A percentile compares a stretch with the other conserved stretches of the same genome.
These are phyloP conservation scores for Magnusiomyces ingens DNA, from an alignment of 1,139 yeast genomes.

Conservation along the genomic window DNA sequence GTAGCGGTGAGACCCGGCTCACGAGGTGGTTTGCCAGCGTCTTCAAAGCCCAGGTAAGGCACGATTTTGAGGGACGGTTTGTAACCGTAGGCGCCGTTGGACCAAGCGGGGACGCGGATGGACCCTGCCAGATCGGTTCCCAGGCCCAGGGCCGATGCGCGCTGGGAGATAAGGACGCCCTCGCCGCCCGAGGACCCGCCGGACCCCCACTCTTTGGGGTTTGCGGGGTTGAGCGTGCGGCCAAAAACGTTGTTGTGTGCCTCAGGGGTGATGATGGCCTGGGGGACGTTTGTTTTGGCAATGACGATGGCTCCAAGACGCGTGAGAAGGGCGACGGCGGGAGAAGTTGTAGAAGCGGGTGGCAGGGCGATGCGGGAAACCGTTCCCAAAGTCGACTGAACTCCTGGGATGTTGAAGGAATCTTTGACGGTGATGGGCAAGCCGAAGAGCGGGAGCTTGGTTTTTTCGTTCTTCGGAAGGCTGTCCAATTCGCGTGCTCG, in stretches of 20 bases:
- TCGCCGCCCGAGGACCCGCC: constrained; percentile 66
- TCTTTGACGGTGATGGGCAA: constrained; percentile 49
- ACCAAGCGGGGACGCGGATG: constrained; percentile 51
- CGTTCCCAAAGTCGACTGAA: constrained; percentile 38
- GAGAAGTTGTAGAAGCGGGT: constrained; percentile 24
- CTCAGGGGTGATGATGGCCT: constrained; percentile 50
- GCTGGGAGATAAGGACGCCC: constrained; percentile 46
- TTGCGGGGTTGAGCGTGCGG: constrained; percentile 42
- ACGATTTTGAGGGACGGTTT: constrained; percentile 46
- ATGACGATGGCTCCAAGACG: constrained; percentile 49
- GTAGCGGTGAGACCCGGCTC: constrained; percentile 35
- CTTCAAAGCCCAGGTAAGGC: constrained; percentile 29
- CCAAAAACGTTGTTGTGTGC: constrained; percentile 45
- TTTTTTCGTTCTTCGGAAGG: constrained; percentile 32
- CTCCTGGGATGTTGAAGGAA: constrained; percentile 39
- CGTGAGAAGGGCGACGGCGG: constrained; percentile 38
- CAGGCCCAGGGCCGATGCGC: constrained; percentile 46
- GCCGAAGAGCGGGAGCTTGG: constrained; percentile 46
- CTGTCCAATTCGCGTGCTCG: constrained; percentile 40
- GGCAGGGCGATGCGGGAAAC: constrained; percentile 29
- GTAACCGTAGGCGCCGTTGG: constrained; percentile 49
- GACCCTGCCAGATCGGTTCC: constrained; percentile 66
- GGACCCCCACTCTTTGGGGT: constrained; percentile 37
- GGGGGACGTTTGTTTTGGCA: constrained; percentile 54
- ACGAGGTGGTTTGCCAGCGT: constrained; percentile 26